Percentiles rank a stretch among this genome's conserved stretches.
phyloP scores from a whole-genome alignment of 2,329 filamentous ascomycete genomes.

The Malbranchea cinnamomea region DNA sequence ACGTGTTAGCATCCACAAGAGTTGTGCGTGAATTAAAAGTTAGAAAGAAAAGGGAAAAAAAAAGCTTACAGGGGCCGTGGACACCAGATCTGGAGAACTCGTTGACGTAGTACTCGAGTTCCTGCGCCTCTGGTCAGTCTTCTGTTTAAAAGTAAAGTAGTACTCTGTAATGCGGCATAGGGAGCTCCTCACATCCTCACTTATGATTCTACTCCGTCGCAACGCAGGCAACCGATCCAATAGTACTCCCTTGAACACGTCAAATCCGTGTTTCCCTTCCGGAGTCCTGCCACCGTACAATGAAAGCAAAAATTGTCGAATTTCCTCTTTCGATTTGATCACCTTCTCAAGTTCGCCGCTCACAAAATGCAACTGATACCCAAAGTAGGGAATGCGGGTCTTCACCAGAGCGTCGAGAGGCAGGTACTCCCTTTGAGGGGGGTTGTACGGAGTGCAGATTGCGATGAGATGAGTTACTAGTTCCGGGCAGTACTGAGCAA shows the following conservation, averaged over 20 bases:
- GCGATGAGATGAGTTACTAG: conserved; percentile 62
- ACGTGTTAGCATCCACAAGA: not conserved
- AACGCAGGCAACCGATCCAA: conserved; percentile 49
- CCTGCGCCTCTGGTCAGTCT: conserved; percentile 19
- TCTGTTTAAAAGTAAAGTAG: conserved; percentile 6
- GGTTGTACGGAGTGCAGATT: conserved; percentile 60
- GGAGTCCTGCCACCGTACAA: conserved; percentile 53
- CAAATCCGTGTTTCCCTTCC: conserved; percentile 43
- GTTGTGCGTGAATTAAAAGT: not conserved
- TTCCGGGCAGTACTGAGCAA: conserved; percentile 57
- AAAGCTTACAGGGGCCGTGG: conserved; percentile 48
- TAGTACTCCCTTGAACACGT: conserved; percentile 44
- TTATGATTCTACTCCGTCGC: conserved; percentile 43
- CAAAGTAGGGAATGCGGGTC: conserved; percentile 49
- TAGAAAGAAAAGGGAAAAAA: not conserved
- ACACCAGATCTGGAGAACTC: conserved; percentile 60
- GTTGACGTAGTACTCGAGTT: conserved; percentile 61
- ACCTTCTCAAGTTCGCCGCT: conserved; percentile 49
- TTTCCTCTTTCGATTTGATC: conserved; percentile 43
- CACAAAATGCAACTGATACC: conserved; percentile 70
- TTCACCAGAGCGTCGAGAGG: conserved; percentile 46
- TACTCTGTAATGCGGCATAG: conserved; percentile 3
- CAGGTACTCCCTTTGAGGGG: conserved; percentile 39
- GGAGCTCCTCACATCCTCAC: conserved; percentile 35
- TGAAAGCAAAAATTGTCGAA: conserved; percentile 55